These are phyloP conservation scores for Viola pubescens DNA, from an alignment of 441 rosid species.

Conservation along the genomic window DNA sequence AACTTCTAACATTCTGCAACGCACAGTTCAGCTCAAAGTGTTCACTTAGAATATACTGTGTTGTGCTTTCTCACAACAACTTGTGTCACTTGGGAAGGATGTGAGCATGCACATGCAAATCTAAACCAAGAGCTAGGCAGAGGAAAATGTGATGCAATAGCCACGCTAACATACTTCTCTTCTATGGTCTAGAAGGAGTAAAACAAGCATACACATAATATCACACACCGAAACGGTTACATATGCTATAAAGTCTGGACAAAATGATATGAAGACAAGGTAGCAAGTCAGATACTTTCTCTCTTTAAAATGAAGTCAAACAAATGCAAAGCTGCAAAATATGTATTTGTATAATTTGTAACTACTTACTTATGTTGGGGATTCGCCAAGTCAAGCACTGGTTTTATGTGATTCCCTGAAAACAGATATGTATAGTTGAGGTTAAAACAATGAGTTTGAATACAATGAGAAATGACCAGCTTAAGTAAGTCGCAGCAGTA, in stretches of 20 bases:
- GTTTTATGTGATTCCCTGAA: slow-evolving; percentile 51
- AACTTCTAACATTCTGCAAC: too few relatives aligned
- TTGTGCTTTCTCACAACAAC: too few relatives aligned
- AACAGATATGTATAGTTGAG: background rate
- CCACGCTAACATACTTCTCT: too few relatives aligned
- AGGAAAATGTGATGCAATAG: too few relatives aligned
- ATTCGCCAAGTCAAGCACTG: slow-evolving; percentile 62
- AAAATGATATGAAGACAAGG: background rate
- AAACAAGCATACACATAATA: too few relatives aligned
- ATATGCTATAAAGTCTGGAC: background rate
- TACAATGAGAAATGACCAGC: background rate
- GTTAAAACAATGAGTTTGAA: slow-evolving; percentile 2
- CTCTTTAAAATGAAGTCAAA: background rate
- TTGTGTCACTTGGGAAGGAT: too few relatives aligned
- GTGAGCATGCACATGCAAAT: too few relatives aligned
- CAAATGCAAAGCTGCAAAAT: slow-evolving; percentile 2
- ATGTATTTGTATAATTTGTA: background rate
- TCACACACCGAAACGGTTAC: too few relatives aligned
- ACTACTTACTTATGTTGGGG: slow-evolving; percentile 81
- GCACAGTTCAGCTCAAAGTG: too few relatives aligned
- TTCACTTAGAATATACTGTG: too few relatives aligned
- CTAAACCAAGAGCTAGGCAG: too few relatives aligned
- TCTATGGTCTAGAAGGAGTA: too few relatives aligned
- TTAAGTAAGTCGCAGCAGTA: background rate
- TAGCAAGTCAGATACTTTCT: background rate